Evolutionary conservation across 108 stramenopile species (phyloP).

Genomic region (Hondaea fermentalgiana): DNA sequence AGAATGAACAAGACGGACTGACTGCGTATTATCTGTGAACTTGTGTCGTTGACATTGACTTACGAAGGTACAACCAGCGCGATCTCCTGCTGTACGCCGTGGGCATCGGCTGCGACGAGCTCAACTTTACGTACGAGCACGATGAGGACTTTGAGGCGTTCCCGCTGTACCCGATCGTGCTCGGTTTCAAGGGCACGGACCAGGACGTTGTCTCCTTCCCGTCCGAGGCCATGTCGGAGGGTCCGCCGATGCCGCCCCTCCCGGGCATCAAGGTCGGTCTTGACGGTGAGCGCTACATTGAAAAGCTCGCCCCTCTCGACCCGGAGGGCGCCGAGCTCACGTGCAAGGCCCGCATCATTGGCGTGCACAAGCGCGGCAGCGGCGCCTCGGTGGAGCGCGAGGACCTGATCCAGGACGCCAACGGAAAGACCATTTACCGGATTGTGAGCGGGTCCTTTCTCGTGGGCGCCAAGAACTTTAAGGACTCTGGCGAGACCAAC

Average conservation of each 20-base stretch:
- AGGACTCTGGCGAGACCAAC: conserved; percentile 20
- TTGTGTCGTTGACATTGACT: too few species aligned
- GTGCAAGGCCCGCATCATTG: background rate
- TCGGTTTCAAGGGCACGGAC: conserved; percentile 32
- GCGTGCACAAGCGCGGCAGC: conserved; percentile 2
- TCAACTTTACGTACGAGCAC: conserved; percentile 29
- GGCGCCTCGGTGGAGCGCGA: conserved; percentile 12
- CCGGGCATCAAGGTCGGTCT: conserved; percentile 20
- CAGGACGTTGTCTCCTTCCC: conserved; percentile 36
- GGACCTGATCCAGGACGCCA: background rate
- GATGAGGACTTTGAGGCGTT: conserved; percentile 29
- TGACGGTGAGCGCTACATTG: conserved; percentile 2
- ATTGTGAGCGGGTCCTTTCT: background rate
- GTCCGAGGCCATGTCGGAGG: background rate
- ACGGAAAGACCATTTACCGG: background rate
- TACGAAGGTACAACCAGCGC: conserved; percentile 23
- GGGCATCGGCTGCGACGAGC: conserved; percentile 31
- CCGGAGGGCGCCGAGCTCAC: background rate
- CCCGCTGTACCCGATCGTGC: conserved; percentile 30
- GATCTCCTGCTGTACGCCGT: conserved; percentile 36
- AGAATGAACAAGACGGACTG: too few species aligned
- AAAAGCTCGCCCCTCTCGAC: conserved; percentile 1
- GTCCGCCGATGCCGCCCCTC: background rate
- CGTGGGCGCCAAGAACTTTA: conserved; percentile 16
- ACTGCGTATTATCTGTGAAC: too few species aligned